A percentile compares a stretch with the other conserved stretches of the same genome.
Evolutionary conservation across 345 rosid genomes (phyloP).

Genomic region (Citrus inodora): DNA sequence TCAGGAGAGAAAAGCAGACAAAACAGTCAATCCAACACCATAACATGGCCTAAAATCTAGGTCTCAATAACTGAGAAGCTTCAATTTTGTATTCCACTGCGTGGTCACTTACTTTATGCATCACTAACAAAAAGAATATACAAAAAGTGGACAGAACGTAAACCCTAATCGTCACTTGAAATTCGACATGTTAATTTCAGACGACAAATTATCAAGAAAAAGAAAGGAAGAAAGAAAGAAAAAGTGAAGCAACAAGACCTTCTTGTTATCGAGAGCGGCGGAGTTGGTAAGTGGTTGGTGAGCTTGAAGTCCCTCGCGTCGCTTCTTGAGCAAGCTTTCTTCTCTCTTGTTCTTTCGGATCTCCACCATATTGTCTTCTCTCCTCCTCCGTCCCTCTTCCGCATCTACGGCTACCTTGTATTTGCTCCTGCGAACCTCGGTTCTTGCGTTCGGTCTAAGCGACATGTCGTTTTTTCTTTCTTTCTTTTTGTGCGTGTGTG

Average conservation of each 20-base stretch:
- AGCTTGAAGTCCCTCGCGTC: conserved; percentile 56
- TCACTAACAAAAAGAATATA: background rate
- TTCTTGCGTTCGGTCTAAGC: conserved; percentile 64
- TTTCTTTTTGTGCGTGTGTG: background rate
- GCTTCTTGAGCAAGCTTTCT: conserved; percentile 72
- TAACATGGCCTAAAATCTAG: background rate
- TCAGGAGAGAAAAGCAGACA: background rate
- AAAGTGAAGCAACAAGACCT: conserved; percentile 3
- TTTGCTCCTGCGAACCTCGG: conserved; percentile 61
- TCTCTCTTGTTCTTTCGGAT: conserved; percentile 79
- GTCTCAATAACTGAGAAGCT: background rate
- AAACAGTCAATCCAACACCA: too few relatives aligned
- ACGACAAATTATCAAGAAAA: background rate
- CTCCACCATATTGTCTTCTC: conserved; percentile 88
- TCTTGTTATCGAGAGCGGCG: conserved; percentile 42
- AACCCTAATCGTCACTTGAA: conserved; percentile 12
- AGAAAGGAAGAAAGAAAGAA: too few relatives aligned
- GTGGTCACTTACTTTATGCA: background rate
- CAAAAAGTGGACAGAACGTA: background rate
- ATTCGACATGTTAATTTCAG: conserved; percentile 6
- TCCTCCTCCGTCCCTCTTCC: conserved; percentile 75
- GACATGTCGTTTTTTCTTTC: conserved; percentile 37
- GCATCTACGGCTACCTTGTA: conserved; percentile 76
- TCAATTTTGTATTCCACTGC: background rate
- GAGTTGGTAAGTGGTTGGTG: conserved; percentile 27